Base-by-base conservation (phyloP, 352 stramenopile species). In the Phytophthora cryptogea region DNA sequence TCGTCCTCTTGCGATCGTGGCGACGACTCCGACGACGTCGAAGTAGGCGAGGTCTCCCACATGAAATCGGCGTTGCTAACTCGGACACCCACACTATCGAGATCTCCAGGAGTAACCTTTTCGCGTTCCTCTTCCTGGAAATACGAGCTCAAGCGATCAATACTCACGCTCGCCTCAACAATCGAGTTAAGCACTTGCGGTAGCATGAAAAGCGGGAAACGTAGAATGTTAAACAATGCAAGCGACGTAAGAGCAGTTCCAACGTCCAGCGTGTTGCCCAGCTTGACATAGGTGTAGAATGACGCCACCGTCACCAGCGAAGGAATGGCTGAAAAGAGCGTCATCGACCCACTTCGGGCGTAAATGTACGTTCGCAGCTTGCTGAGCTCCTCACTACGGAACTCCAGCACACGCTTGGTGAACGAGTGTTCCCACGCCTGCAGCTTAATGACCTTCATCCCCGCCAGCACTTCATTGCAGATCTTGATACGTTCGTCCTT, bases 171-270 rank as follows among this genome's bases (percentile, higher is more conserved):
- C 2, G 91, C 94, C 65, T 99, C 94, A 3, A 98, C 86, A 44
- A 97, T 85, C 26, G 81, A 89, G 64, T 99, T 98, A 43, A 99
- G 87, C 28, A 98, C 94, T 48, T 96, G 78, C 4, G 97, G 97
- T 3, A 99, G 69, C 80, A 98, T 98, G 54, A 97, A 97, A 14
- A 99, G 72, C n/a, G 97, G 97, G 74, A 99, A 99, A 26, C 96
- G 88, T 10, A 99, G 77, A 36, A 99, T 90, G 59, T 99, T 97
- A 70, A 99, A 99, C 4, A 99, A 68, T 35, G 72, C 72, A 13
- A 80, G 46, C 13, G 65, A 75, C 46, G 96, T 98, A 33, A 99
- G 86, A 30, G 95, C 96, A 45, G 80, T 89, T 7, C 88, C 83
- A 4, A 98, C 96, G 30, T 97, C 94, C 28, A 99, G 62, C 27